These are phyloP conservation scores for Phoma sp. DNA, from an alignment of 2,329 filamentous ascomycete genomes.

Conservation along the genomic window DNA sequence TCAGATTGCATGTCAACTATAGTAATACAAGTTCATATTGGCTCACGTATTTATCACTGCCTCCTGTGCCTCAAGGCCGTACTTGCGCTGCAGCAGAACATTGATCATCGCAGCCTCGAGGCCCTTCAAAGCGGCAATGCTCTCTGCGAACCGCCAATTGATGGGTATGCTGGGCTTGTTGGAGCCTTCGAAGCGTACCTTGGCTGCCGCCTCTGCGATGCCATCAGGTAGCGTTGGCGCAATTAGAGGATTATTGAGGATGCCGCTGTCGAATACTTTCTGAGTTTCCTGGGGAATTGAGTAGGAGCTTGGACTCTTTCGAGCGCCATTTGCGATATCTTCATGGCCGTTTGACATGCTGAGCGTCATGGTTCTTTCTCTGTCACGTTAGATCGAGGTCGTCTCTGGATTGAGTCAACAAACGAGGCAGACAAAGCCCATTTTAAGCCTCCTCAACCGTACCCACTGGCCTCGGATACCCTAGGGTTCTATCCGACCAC, in stretches of 20 bases:
- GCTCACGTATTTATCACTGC: conserved; percentile 57
- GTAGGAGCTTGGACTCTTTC: conserved; percentile 22
- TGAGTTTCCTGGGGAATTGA: conserved; percentile 38
- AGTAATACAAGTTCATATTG: no score
- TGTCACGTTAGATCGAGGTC: neutral
- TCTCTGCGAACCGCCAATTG: conserved; percentile 64
- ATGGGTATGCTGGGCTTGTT: conserved; percentile 57
- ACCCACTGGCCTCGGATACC: neutral
- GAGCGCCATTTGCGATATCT: conserved; percentile 5
- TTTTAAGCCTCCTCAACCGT: neutral
- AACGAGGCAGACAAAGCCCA: neutral
- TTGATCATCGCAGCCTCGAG: conserved; percentile 57
- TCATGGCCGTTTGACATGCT: neutral
- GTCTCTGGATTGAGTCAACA: no score
- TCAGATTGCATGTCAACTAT: neutral
- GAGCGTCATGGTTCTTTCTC: conserved; percentile 4
- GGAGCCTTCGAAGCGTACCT: conserved; percentile 53
- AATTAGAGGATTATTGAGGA: conserved; percentile 53
- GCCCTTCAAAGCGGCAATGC: conserved; percentile 57
- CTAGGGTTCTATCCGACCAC: no score
- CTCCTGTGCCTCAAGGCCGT: conserved; percentile 48
- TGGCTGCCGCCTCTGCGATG: conserved; percentile 43
- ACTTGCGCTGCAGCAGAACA: conserved; percentile 55
- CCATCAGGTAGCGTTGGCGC: conserved; percentile 45
- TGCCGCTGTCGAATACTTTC: conserved; percentile 45